phyloP scores from a whole-genome alignment of 1,284 basidiomycete species.

The Ustilago loliicola region DNA sequence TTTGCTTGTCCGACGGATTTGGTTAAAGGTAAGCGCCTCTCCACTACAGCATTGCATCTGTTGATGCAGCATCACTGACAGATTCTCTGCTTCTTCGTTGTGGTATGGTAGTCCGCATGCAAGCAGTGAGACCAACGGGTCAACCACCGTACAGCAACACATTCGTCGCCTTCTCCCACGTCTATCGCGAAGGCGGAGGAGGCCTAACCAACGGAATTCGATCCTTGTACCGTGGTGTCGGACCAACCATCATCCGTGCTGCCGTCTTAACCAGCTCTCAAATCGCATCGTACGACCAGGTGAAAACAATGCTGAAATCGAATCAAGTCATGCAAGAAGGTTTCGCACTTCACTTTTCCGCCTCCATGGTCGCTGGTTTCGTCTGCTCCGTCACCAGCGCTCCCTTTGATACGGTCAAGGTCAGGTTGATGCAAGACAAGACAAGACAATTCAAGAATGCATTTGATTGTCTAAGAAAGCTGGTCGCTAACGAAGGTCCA shows the following conservation, averaged over 20 bases:
- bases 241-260: slow-evolving; percentile 56
- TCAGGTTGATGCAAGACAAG: slow-evolving; percentile 59
- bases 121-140: slow-evolving; percentile 48
- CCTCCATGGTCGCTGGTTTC: slow-evolving; percentile 58
- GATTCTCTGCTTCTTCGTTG: background rate
- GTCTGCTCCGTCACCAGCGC: slow-evolving; percentile 52
- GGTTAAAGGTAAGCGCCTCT: slow-evolving; percentile 28
- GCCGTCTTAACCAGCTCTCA: slow-evolving; percentile 57
- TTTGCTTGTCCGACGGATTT: slow-evolving; percentile 60
- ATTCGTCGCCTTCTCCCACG: slow-evolving; percentile 48
- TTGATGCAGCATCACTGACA: background rate
- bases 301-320: slow-evolving; percentile 48
- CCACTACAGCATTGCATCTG: background rate
- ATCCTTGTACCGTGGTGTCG: slow-evolving; percentile 55
- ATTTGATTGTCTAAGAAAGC: slow-evolving; percentile 46
- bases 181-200: slow-evolving; percentile 44
- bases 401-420: slow-evolving; percentile 61
- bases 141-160: slow-evolving; percentile 56
- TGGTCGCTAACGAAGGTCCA: slow-evolving; percentile 56
- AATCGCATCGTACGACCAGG: slow-evolving; percentile 59
- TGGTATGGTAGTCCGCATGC: slow-evolving; percentile 47
- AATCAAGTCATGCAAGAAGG: slow-evolving; percentile 45
- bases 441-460: slow-evolving; percentile 42
- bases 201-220: slow-evolving; percentile 43
- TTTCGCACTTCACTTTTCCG: slow-evolving; percentile 47